These are phyloP conservation scores for Aureobasidium sp. DNA, from an alignment of 2,329 filamentous ascomycete species.

Conservation along the genomic window DNA sequence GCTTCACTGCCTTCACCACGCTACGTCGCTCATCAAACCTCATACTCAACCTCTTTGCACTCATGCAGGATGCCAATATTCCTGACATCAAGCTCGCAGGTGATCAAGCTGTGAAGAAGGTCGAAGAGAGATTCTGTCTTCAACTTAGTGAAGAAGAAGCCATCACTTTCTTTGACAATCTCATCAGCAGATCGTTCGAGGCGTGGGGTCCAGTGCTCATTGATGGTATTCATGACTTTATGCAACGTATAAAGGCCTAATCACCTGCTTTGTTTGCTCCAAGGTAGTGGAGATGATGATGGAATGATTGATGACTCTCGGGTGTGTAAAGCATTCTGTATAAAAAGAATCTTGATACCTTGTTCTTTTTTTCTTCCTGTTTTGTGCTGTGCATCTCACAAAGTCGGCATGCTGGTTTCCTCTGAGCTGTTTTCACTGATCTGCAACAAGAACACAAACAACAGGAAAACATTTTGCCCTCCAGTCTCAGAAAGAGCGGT, in stretches of 20 bases:
- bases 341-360: background rate
- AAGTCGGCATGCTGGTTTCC: background rate
- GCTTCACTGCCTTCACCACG: conserved; percentile 88
- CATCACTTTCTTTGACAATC: conserved; percentile 72
- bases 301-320: background rate
- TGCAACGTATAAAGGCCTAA: conserved; percentile 1
- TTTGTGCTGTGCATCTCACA: background rate
- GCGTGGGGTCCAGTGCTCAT: conserved; percentile 90
- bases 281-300: background rate
- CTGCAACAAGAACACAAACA: background rate
- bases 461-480: background rate
- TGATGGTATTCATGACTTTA: conserved; percentile 68
- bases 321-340: background rate
- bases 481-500: background rate
- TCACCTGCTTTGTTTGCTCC: background rate
- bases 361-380: background rate
- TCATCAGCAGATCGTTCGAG: conserved; percentile 86
- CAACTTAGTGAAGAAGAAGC: conserved; percentile 90
- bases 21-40: conserved; percentile 82
- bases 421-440: background rate
- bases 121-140: conserved; percentile 87
- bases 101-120: conserved; percentile 89
- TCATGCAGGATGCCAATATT: conserved; percentile 97
- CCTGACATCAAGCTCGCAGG: conserved; percentile 70
- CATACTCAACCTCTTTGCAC: conserved; percentile 87